Percentiles rank a stretch among this genome's conserved stretches.
phyloP scores from a whole-genome alignment of 169 alveolate genomes.

The Cardiosporidium cionae region DNA sequence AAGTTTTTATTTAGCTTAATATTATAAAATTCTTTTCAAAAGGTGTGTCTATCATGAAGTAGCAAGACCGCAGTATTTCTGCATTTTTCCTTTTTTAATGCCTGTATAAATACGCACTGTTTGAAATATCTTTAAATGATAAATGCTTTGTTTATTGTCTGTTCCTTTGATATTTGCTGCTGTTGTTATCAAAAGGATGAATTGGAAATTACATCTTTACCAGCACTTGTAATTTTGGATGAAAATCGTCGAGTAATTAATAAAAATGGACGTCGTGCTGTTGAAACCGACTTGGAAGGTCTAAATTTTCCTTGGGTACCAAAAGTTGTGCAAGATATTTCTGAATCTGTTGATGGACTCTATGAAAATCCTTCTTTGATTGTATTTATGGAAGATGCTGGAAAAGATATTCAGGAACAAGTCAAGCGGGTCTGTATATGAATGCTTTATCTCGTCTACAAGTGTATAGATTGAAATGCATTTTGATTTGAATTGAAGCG shows the following conservation, averaged over 20 bases:
- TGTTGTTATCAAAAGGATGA: no score
- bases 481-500: no score
- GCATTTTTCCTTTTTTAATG: not conserved
- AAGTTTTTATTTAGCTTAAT: not conserved
- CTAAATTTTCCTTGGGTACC: conserved; percentile 9
- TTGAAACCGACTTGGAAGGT: not conserved
- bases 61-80: not conserved
- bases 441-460: no score
- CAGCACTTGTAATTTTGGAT: conserved; percentile 9
- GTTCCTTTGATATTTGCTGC: not conserved
- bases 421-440: not conserved
- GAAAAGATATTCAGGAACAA: not conserved
- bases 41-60: not conserved
- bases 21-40: not conserved
- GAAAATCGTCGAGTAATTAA: conserved; percentile 5
- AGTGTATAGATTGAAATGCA: no score
- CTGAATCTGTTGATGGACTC: conserved; percentile 7
- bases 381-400: conserved; percentile 2
- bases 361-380: conserved; percentile 13
- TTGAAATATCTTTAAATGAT: not conserved
- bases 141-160: not conserved
- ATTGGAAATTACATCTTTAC: conserved; percentile 10
- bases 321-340: not conserved
- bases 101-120: not conserved
- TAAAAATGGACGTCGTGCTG: not conserved